Conservation (phyloP, 108 stramenopile species). For the Pseudonitzschia multistriata region DNA sequence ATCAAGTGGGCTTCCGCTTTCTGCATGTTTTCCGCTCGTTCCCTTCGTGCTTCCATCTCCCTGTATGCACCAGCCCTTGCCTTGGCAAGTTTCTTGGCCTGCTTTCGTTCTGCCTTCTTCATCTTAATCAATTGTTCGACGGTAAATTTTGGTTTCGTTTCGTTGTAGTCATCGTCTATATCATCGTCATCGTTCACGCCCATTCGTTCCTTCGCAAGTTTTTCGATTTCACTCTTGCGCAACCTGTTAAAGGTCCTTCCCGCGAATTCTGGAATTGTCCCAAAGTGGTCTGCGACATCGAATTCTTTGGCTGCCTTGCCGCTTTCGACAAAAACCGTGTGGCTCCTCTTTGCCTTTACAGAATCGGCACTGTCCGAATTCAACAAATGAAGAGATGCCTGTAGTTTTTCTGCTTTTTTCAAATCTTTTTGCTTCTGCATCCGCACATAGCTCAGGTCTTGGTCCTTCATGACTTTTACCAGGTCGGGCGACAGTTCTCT, state of each 20-base stretch:
- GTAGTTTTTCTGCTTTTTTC: slow-evolving; percentile 76
- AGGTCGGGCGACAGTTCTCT: slow-evolving; percentile 59
- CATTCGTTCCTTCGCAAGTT: slow-evolving; percentile 23
- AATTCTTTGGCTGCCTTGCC: slow-evolving; percentile 61
- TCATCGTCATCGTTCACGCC: slow-evolving; percentile 25
- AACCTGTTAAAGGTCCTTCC: slow-evolving; percentile 86
- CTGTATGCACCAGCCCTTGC: slow-evolving; percentile 61
- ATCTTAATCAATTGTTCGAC: slow-evolving; percentile 42
- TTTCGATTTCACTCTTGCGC: slow-evolving; percentile 41
- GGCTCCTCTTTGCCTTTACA: slow-evolving; percentile 45
- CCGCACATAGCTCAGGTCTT: slow-evolving; percentile 92
- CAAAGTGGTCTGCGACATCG: slow-evolving; percentile 88
- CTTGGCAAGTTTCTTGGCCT: slow-evolving; percentile 59
- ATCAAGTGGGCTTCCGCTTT: slow-evolving; percentile 74
- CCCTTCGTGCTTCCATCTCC: slow-evolving; percentile 82
- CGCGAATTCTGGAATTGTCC: slow-evolving; percentile 82
- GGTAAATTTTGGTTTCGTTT: background rate
- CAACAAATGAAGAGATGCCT: slow-evolving; percentile 79
- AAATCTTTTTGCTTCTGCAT: slow-evolving; percentile 77
- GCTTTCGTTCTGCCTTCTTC: slow-evolving; percentile 37
- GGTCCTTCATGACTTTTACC: slow-evolving; percentile 90
- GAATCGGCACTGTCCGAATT: slow-evolving; percentile 36
- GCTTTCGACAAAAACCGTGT: slow-evolving; percentile 79
- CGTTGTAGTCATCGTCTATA: slow-evolving; percentile 22
- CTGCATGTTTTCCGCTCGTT: slow-evolving; percentile 57